Evolutionary conservation across 768 basidiomycete genomes (phyloP).

Genomic region (Lactarius sanguifluus): DNA sequence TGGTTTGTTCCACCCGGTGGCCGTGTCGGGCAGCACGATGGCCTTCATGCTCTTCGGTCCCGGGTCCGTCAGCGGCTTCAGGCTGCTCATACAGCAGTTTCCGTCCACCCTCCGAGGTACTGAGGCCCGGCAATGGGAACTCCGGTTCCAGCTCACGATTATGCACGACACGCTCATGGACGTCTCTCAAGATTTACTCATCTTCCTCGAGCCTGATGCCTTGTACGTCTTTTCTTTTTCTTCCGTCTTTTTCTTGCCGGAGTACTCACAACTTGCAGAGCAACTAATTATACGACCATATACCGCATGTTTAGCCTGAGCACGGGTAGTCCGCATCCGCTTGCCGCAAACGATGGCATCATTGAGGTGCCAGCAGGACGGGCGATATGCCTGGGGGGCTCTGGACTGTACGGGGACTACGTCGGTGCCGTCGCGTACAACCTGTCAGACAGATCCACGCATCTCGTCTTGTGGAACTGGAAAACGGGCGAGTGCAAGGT

Average conservation of each 20-base stretch:
- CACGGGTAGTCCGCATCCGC: constrained; percentile 9
- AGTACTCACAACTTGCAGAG: neutral
- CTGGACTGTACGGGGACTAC: constrained; percentile 9
- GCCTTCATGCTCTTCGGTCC: constrained; percentile 5
- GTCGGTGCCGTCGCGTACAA: neutral
- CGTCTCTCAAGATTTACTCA: neutral
- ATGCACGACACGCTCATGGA: constrained; percentile 9
- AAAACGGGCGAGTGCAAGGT: constrained; percentile 10
- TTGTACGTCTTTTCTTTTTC: neutral
- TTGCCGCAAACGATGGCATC: neutral
- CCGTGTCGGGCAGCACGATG: constrained; percentile 6
- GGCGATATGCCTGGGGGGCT: neutral
- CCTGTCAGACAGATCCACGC: neutral
- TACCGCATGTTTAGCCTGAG: constrained; percentile 4
- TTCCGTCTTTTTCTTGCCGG: neutral
- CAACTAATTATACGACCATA: neutral
- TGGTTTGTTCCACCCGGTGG: neutral
- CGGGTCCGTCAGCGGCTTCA: constrained; percentile 4
- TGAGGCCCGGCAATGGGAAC: neutral
- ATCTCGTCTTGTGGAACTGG: constrained; percentile 13
- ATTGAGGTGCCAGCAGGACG: constrained; percentile 4
- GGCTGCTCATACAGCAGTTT: constrained; percentile 9
- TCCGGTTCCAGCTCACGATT: constrained; percentile 7
- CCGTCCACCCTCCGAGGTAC: neutral
- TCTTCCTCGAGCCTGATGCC: constrained; percentile 9